Evolutionary conservation across 805 yeast genomes (phyloP).

Genomic region (Candida nemodendra): DNA sequence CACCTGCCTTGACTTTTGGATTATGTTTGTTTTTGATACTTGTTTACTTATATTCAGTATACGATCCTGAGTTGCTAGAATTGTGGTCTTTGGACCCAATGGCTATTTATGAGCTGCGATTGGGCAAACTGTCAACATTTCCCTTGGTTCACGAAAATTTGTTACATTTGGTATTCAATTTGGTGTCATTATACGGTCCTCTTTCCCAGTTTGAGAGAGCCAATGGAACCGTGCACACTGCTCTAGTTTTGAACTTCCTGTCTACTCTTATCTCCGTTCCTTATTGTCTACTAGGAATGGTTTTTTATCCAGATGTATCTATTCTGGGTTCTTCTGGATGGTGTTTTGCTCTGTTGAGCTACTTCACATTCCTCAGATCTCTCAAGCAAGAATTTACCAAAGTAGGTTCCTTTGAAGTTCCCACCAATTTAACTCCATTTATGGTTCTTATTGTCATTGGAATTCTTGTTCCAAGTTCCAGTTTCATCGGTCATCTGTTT

Average conservation of each 20-base stretch:
- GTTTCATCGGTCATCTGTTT: slow-evolving; percentile 72
- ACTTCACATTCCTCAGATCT: slow-evolving; percentile 45
- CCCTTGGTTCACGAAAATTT: slow-evolving; percentile 66
- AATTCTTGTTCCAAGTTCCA: slow-evolving; percentile 60
- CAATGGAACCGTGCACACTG: slow-evolving; percentile 86
- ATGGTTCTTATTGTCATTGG: slow-evolving; percentile 47
- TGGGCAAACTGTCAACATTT: slow-evolving; percentile 64
- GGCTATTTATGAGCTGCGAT: slow-evolving; percentile 47
- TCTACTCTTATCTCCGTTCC: slow-evolving; percentile 69
- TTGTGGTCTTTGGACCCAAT: slow-evolving; percentile 53
- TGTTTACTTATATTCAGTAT: slow-evolving; percentile 39
- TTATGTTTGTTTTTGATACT: slow-evolving; percentile 51
- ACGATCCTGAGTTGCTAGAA: slow-evolving; percentile 30
- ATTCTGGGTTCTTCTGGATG: slow-evolving; percentile 74
- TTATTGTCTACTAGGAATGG: slow-evolving; percentile 50
- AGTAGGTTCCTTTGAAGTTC: slow-evolving; percentile 38
- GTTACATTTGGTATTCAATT: slow-evolving; percentile 61
- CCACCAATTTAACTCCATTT: slow-evolving; percentile 61
- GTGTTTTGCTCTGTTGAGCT: slow-evolving; percentile 66
- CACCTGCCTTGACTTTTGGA: slow-evolving; percentile 59
- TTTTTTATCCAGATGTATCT: slow-evolving; percentile 50
- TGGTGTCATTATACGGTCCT: slow-evolving; percentile 55
- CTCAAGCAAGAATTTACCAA: slow-evolving; percentile 15
- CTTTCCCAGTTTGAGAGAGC: slow-evolving; percentile 62
- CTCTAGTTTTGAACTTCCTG: slow-evolving; percentile 68